A percentile compares a stretch with the other conserved stretches of the same genome.
phyloP scores from a whole-genome alignment of 2,329 filamentous ascomycete genomes.

The Alternaria solani region DNA sequence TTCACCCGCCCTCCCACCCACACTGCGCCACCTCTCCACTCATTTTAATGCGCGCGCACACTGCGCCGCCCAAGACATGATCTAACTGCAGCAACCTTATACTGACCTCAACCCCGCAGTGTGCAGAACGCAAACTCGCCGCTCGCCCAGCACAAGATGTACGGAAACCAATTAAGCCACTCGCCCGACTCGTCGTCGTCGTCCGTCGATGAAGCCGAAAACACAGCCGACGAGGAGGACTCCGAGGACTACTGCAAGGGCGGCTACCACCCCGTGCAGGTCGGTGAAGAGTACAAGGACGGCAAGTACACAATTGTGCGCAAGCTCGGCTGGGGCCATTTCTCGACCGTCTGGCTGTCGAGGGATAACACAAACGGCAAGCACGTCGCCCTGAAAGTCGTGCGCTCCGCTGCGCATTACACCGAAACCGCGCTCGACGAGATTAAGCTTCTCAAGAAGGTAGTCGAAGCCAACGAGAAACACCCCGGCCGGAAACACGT shows the following conservation, averaged over 20 bases:
- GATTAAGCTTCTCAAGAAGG: slow-evolving; percentile 97
- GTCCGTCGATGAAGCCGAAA: slow-evolving; percentile 82
- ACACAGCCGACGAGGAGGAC: slow-evolving; percentile 97
- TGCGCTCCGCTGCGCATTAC: slow-evolving; percentile 96
- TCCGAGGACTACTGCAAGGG: slow-evolving; percentile 99
- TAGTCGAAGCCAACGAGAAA: slow-evolving; percentile 92
- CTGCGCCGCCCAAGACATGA: slow-evolving; percentile 2
- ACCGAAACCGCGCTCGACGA: slow-evolving; percentile 99
- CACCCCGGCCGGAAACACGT: slow-evolving; percentile 95
- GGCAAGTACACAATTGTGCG: slow-evolving; percentile 95
- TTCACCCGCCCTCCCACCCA: background rate
- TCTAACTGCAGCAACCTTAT: slow-evolving; percentile 3
- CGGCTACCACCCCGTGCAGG: slow-evolving; percentile 92
- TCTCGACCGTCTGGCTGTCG: slow-evolving; percentile 92
- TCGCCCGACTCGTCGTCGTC: slow-evolving; percentile 81
- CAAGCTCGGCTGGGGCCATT: slow-evolving; percentile 98
- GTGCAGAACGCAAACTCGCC: slow-evolving; percentile 61
- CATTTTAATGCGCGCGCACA: slow-evolving; percentile 17
- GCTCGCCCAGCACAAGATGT: slow-evolving; percentile 56
- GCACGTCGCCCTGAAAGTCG: slow-evolving; percentile 97
- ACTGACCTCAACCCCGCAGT: slow-evolving; percentile 40
- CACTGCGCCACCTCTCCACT: slow-evolving; percentile 11
- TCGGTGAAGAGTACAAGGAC: slow-evolving; percentile 97
- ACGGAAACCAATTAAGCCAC: slow-evolving; percentile 68
- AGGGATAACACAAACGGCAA: slow-evolving; percentile 87